Percentiles rank a stretch among this genome's conserved stretches.
Conservation (phyloP, 2,329 filamentous ascomycete genomes). For the Scedosporium aurantiacum region DNA sequence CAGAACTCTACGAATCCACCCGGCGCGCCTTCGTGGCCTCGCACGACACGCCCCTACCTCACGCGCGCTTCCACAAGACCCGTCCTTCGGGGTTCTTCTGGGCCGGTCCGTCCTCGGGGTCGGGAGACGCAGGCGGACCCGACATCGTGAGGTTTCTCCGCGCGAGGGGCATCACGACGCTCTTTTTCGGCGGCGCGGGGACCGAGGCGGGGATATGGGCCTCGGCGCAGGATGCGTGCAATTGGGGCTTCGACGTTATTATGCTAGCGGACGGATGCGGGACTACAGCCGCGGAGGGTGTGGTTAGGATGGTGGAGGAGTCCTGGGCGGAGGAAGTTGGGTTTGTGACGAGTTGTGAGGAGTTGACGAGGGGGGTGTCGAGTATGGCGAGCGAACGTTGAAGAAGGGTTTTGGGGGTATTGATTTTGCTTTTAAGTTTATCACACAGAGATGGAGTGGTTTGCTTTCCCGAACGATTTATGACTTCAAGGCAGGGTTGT, state of each 20-base stretch:
- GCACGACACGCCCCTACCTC: constrained; percentile 19
- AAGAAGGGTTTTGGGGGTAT: too few species aligned
- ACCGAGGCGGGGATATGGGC: constrained; percentile 51
- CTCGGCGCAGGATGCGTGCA: constrained; percentile 43
- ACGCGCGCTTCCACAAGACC: constrained; percentile 45
- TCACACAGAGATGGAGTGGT: background rate
- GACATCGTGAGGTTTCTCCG: constrained; percentile 27
- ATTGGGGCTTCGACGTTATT: constrained; percentile 43
- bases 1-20: constrained; percentile 36
- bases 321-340: background rate
- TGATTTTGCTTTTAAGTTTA: too few species aligned
- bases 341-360: constrained; percentile 7
- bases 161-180: constrained; percentile 28
- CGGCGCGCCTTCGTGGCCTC: constrained; percentile 19
- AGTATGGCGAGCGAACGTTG: background rate
- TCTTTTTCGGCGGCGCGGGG: constrained; percentile 49
- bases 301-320: background rate
- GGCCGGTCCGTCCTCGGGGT: constrained; percentile 19
- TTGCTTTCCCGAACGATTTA: background rate
- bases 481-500: too few species aligned
- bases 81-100: constrained; percentile 47
- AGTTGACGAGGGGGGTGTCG: constrained; percentile 3
- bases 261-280: constrained; percentile 43
- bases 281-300: constrained; percentile 26
- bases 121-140: background rate